Conservation (phyloP, 2,329 filamentous ascomycete species). For the Paraphoma sp. region DNA sequence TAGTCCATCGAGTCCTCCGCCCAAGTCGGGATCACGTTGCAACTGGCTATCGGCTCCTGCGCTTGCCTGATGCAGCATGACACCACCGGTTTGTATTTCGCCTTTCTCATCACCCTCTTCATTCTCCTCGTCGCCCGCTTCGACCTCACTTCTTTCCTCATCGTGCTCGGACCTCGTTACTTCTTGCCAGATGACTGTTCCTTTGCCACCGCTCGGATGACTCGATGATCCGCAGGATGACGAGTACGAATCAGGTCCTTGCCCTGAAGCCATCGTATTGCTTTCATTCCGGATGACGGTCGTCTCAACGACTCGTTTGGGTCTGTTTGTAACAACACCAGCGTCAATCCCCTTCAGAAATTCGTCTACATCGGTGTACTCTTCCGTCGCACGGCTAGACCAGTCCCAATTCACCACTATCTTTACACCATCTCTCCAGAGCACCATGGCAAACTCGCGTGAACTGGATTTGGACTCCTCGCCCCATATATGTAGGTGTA, state of each 20-base stretch:
- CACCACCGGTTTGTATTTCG: background rate
- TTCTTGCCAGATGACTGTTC: background rate
- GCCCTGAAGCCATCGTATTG: background rate
- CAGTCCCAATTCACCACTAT: slow-evolving; percentile 13
- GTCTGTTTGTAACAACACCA: background rate
- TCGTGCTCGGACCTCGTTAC: background rate
- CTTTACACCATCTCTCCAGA: slow-evolving; percentile 10
- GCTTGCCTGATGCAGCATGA: background rate
- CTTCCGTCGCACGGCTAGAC: slow-evolving; percentile 3
- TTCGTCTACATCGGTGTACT: slow-evolving; percentile 3
- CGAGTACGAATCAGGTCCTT: background rate
- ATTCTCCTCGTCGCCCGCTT: background rate
- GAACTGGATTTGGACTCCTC: slow-evolving; percentile 7
- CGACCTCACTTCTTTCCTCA: background rate
- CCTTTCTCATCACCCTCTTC: background rate
- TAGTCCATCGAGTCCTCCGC: background rate
- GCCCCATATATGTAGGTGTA: slow-evolving; percentile 28
- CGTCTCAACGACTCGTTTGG: background rate
- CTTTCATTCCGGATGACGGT: background rate
- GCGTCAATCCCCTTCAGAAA: slow-evolving; percentile 10
- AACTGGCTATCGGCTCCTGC: background rate
- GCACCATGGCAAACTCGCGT: slow-evolving; percentile 15
- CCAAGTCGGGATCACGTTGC: background rate
- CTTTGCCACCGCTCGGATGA: background rate
- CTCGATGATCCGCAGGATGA: background rate